These are phyloP conservation scores for Diaporthe amygdali DNA, from an alignment of 2,329 filamentous ascomycete species.

Conservation along the genomic window DNA sequence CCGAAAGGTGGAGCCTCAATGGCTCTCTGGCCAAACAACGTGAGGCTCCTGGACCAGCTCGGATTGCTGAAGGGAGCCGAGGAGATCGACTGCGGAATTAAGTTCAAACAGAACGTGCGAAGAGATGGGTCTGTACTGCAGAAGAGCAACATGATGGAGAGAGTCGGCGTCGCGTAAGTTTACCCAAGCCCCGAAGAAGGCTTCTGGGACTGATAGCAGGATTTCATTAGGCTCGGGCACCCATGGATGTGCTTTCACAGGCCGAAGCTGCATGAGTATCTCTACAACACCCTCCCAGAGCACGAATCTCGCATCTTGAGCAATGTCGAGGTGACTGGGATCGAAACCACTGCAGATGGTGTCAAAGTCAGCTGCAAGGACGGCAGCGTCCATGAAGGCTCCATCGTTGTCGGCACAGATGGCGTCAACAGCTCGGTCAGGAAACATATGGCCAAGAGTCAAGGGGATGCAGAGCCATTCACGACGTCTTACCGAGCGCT, in stretches of 20 bases:
- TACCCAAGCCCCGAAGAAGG: background rate
- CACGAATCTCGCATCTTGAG: slow-evolving; percentile 26
- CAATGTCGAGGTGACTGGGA: slow-evolving; percentile 26
- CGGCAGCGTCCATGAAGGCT: slow-evolving; percentile 30
- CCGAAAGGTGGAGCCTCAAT: slow-evolving; percentile 31
- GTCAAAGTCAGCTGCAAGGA: slow-evolving; percentile 29
- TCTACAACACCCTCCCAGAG: slow-evolving; percentile 29
- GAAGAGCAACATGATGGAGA: slow-evolving; percentile 28
- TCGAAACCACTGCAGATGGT: slow-evolving; percentile 26
- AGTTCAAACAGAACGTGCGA: slow-evolving; percentile 27
- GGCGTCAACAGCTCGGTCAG: slow-evolving; percentile 32
- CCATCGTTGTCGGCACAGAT: slow-evolving; percentile 33
- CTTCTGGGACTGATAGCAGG: background rate
- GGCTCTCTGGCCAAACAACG: slow-evolving; percentile 32
- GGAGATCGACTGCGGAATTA: slow-evolving; percentile 24
- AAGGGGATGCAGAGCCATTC: slow-evolving; percentile 22
- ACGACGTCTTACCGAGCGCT: slow-evolving; percentile 26
- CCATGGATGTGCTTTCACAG: slow-evolving; percentile 31
- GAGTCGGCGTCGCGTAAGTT: slow-evolving; percentile 23
- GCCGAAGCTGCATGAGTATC: slow-evolving; percentile 25
- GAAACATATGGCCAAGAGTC: slow-evolving; percentile 25
- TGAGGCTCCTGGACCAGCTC: slow-evolving; percentile 35
- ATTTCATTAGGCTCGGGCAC: slow-evolving; percentile 29
- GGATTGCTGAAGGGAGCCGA: slow-evolving; percentile 30
- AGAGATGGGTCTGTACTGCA: slow-evolving; percentile 27